Percentiles rank a stretch among this genome's conserved stretches.
Evolutionary conservation across 1,139 yeast genomes (phyloP).

Genomic region (Blastobotrys niveus): DNA sequence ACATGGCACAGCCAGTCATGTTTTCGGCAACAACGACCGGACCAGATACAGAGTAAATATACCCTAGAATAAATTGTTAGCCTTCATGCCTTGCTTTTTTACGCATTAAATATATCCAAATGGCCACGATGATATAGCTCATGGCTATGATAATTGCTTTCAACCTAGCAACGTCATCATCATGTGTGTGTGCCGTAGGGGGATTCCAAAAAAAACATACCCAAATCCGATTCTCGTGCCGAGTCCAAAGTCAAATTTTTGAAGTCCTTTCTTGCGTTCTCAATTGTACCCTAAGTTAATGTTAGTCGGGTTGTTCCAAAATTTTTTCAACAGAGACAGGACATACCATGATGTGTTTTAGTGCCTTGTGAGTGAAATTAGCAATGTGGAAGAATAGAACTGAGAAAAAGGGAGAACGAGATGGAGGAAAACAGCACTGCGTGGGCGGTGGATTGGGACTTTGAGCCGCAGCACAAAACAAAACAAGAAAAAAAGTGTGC

Average conservation of each 20-base stretch:
- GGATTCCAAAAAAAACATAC: slow-evolving; percentile 43
- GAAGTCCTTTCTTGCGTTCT: slow-evolving; percentile 92
- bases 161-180: not conserved
- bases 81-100: not conserved
- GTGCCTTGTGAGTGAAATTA: no score
- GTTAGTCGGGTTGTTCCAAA: no score
- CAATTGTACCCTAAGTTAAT: slow-evolving; percentile 97
- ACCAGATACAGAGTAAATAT: slow-evolving; percentile 89
- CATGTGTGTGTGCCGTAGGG: not conserved
- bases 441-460: no score
- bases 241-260: slow-evolving; percentile 70
- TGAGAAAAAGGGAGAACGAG: no score
- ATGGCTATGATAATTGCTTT: not conserved
- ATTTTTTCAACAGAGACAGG: no score
- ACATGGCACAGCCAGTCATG: slow-evolving; percentile 99
- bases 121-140: not conserved
- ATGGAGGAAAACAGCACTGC: no score
- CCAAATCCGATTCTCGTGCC: slow-evolving; percentile 69
- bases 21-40: slow-evolving; percentile 97
- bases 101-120: not conserved
- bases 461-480: no score
- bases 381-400: no score
- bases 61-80: slow-evolving; percentile 23
- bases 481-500: no score
- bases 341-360: no score